Conservation (phyloP, 108 stramenopile genomes). For the Cyclotella baltica region DNA sequence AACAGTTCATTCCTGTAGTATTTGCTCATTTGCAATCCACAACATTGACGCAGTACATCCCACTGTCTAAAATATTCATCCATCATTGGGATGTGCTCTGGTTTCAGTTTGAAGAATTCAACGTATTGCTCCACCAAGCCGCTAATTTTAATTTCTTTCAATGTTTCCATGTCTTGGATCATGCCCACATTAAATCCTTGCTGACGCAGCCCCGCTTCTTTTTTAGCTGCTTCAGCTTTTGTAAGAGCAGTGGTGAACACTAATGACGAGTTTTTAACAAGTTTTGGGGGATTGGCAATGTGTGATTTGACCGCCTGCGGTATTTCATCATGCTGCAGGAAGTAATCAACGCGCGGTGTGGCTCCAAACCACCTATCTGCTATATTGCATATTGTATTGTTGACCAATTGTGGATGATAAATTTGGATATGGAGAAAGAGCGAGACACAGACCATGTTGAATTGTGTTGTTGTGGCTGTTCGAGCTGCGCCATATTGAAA, state of each 20-base stretch:
- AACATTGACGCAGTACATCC: slow-evolving; percentile 20
- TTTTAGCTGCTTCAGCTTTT: neutral
- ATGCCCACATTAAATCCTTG: neutral
- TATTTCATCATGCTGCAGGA: slow-evolving; percentile 1
- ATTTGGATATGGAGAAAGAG: slow-evolving; percentile 14
- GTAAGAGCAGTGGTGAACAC: slow-evolving; percentile 3
- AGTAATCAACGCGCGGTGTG: neutral
- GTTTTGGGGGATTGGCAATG: neutral
- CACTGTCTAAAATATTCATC: slow-evolving; percentile 1
- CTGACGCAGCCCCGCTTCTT: neutral
- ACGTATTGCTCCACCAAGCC: slow-evolving; percentile 5
- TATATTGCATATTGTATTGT: slow-evolving; percentile 14
- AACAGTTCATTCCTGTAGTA: slow-evolving; percentile 12
- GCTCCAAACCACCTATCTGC: neutral
- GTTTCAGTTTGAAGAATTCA: neutral
- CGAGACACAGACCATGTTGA: slow-evolving; percentile 15
- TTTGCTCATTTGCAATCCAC: slow-evolving; percentile 23
- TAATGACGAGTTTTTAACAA: neutral
- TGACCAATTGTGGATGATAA: neutral
- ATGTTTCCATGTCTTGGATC: slow-evolving; percentile 16
- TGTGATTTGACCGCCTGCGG: slow-evolving; percentile 20
- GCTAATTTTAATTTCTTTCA: neutral
- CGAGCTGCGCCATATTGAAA: slow-evolving; percentile 12
- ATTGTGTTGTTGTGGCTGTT: slow-evolving; percentile 12
- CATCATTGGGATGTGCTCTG: slow-evolving; percentile 1